A percentile compares a stretch with the other conserved stretches of the same genome.
phyloP scores from a whole-genome alignment of 495 filamentous ascomycete genomes.

The Penicillium crystallinum region DNA sequence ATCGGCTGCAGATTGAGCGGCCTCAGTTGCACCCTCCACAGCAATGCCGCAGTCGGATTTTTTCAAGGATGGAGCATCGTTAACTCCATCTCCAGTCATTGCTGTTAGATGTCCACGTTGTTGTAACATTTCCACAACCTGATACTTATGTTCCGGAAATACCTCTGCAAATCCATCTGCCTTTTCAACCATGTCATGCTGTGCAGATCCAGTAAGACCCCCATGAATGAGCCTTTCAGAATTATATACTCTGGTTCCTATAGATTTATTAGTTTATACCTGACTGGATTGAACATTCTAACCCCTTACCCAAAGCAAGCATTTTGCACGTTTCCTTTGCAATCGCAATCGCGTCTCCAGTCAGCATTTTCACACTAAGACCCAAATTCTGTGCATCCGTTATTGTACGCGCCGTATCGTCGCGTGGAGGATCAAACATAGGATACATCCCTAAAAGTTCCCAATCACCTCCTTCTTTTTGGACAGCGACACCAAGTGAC shows the following conservation, averaged over 20 bases:
- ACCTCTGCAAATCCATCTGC: slow-evolving; percentile 73
- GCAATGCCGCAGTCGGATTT: slow-evolving; percentile 72
- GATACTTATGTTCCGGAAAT: slow-evolving; percentile 74
- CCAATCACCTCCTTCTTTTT: slow-evolving; percentile 61
- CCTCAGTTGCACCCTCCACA: slow-evolving; percentile 70
- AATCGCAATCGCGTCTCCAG: slow-evolving; percentile 74
- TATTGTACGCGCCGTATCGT: slow-evolving; percentile 73
- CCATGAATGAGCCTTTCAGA: slow-evolving; percentile 68
- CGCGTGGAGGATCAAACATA: slow-evolving; percentile 74
- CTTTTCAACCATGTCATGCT: slow-evolving; percentile 70
- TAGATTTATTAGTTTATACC: too few species aligned
- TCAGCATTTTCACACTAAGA: slow-evolving; percentile 74
- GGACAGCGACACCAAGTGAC: slow-evolving; percentile 68
- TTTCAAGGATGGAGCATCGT: slow-evolving; percentile 67
- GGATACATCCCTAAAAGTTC: slow-evolving; percentile 68
- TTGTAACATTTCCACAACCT: slow-evolving; percentile 71
- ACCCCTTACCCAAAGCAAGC: slow-evolving; percentile 65
- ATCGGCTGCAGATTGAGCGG: slow-evolving; percentile 69
- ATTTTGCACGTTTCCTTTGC: slow-evolving; percentile 79
- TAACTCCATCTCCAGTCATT: slow-evolving; percentile 72
- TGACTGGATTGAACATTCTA: too few species aligned
- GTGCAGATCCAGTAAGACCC: slow-evolving; percentile 64
- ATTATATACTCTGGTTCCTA: slow-evolving; percentile 78
- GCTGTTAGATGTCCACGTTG: slow-evolving; percentile 68
- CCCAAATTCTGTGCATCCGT: slow-evolving; percentile 69